These are phyloP conservation scores for Rubia occidens DNA, from an alignment of 305 asterid genomes.

Conservation along the genomic window DNA sequence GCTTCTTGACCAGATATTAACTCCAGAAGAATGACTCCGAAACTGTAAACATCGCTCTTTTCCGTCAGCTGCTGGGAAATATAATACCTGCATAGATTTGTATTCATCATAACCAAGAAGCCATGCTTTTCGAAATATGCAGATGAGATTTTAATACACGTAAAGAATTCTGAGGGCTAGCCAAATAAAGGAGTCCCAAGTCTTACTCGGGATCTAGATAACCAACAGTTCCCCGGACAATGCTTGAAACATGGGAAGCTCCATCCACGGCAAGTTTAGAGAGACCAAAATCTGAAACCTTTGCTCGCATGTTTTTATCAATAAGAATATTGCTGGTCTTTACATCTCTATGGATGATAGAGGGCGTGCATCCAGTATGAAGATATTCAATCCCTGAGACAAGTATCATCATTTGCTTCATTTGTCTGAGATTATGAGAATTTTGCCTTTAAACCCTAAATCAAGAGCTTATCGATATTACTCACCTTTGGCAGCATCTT, in stretches of 20 bases:
- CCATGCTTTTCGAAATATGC: not conserved
- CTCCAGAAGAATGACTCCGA: conserved; percentile 93
- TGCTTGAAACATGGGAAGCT: conserved; percentile 94
- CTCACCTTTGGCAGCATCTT: conserved; percentile 93
- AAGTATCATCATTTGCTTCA: conserved; percentile 13
- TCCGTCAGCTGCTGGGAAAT: conserved; percentile 95
- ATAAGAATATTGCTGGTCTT: conserved; percentile 95
- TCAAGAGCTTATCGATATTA: conserved; percentile 11
- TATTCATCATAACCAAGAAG: not conserved
- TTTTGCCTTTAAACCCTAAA: conserved; percentile 8
- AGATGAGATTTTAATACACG: not conserved
- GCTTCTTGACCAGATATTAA: conserved; percentile 97
- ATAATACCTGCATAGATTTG: conserved; percentile 53
- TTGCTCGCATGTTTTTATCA: conserved; percentile 81
- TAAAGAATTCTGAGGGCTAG: not conserved
- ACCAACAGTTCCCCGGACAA: conserved; percentile 98
- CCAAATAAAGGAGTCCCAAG: conserved; percentile 8
- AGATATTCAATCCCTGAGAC: conserved; percentile 92
- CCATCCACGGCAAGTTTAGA: conserved; percentile 95
- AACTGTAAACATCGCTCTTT: conserved; percentile 89
- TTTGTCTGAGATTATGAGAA: not conserved
- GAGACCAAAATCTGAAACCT: conserved; percentile 97
- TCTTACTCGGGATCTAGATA: conserved; percentile 97
- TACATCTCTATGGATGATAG: conserved; percentile 88
- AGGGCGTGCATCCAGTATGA: conserved; percentile 92